Evolutionary conservation across 352 stramenopile species (phyloP), one percentile per base, ranked within the genome.

Genomic region (Globisporangium nodosum): DNA sequence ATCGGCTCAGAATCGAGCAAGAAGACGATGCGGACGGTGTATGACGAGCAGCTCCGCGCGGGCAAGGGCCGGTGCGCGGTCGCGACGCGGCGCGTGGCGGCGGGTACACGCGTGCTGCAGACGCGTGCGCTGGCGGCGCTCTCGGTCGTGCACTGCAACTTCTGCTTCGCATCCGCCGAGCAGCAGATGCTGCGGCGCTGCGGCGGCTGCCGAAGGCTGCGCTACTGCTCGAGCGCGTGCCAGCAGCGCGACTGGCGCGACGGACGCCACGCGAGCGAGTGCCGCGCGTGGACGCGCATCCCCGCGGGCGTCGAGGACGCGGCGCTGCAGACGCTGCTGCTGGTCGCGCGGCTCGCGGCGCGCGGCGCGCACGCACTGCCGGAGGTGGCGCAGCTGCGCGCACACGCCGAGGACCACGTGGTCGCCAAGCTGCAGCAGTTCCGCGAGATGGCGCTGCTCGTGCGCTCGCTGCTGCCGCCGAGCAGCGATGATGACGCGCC

Each of bases 171-270:
- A 24, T 1, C 20, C 0, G 5, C 37, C 5, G 20, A n/a, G 16
- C 8, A 6, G 0, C 24, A 18, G 3, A 9, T 12, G 20, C 27
- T 20, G 13, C 48, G n/a, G 48, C 70, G 72, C 40, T 92, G 82
- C 51, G 65, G 76, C 49, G 73, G 79, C 45, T 92, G 80, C 54
- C 70, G 71, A n/a, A 66, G 64, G 43, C 65, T 76, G 68, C 68
- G 73, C 37, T 92, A 90, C 52, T 92, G 82, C 63, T 82, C 71
- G 33, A 77, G 78, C 27, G 27, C n/a, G 13, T 92, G 82, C 63
- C 82, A 90, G 61, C 74, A 80, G 47, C 59, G 33, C 27, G 82
- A 90, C 54, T 92, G 80, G 82, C 27, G 57, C 5, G 47, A 46
- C 9, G 65, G 71, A 4, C 52, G 50, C 35, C 80, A 92, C 58